phyloP scores from a whole-genome alignment of 1,139 yeast species.

The Chernovozyma aurita region DNA sequence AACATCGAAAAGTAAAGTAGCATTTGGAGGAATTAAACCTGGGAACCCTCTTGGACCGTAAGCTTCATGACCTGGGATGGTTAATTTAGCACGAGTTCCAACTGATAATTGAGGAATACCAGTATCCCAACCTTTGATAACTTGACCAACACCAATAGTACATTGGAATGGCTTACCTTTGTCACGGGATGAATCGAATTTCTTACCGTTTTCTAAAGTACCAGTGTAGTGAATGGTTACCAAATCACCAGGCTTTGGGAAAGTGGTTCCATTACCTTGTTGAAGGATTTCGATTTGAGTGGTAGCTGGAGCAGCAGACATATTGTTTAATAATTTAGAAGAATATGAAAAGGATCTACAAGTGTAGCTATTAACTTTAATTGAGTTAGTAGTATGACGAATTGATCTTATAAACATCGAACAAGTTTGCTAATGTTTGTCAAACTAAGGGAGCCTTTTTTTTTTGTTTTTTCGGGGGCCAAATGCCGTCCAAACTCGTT shows the following conservation, averaged over 20 bases:
- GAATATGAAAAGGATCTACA: constrained; percentile 1
- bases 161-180: constrained; percentile 94
- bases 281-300: constrained; percentile 43
- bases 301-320: constrained; percentile 41
- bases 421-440: background rate
- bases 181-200: constrained; percentile 91
- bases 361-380: background rate
- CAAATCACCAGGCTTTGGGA: constrained; percentile 80
- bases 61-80: constrained; percentile 90
- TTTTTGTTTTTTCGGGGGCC: background rate
- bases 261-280: constrained; percentile 78
- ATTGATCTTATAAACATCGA: constrained; percentile 1
- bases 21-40: constrained; percentile 92
- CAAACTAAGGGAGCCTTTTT: background rate
- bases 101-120: constrained; percentile 87
- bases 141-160: constrained; percentile 92
- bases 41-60: constrained; percentile 96
- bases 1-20: constrained; percentile 88
- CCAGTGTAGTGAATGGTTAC: constrained; percentile 96
- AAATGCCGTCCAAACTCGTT: constrained; percentile 1
- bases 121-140: constrained; percentile 94
- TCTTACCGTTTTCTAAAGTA: constrained; percentile 87
- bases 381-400: background rate
- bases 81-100: constrained; percentile 88
- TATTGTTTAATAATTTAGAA: constrained; percentile 9